Conservation (phyloP, 2,329 filamentous ascomycete species). For the Botrytis sinoallii region DNA sequence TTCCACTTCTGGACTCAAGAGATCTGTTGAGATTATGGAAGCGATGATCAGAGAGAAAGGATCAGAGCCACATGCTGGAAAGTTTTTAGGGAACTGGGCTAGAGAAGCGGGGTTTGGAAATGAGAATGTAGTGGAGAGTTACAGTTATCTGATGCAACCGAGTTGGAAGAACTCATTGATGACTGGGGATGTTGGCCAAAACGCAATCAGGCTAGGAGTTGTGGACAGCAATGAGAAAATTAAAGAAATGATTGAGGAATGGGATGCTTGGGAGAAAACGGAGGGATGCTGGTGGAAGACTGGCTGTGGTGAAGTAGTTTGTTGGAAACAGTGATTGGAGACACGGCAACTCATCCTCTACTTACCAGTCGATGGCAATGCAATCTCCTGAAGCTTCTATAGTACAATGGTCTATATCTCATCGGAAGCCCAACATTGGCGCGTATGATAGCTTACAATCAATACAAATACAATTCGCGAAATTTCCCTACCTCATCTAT, state of each 20-base stretch:
- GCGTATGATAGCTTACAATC: background rate
- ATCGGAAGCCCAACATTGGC: background rate
- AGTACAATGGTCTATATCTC: background rate
- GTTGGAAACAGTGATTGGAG: constrained; percentile 12
- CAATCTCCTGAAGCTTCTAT: background rate
- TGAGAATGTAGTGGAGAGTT: background rate
- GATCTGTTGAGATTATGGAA: background rate
- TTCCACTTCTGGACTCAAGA: background rate
- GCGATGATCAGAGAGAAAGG: constrained; percentile 16
- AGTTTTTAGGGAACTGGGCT: constrained; percentile 10
- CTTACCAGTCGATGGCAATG: background rate
- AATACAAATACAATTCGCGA: background rate
- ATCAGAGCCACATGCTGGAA: constrained; percentile 2
- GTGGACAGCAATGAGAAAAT: constrained; percentile 5
- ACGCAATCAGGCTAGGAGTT: background rate
- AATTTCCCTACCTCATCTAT: too few relatives aligned
- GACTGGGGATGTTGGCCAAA: background rate
- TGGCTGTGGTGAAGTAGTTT: constrained; percentile 17
- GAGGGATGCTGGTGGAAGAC: constrained; percentile 18
- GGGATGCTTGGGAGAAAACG: constrained; percentile 14
- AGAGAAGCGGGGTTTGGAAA: constrained; percentile 5
- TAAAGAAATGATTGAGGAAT: background rate
- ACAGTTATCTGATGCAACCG: constrained; percentile 17
- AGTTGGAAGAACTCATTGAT: background rate
- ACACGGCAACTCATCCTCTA: background rate